Evolutionary conservation across 306 rosid species (phyloP), one percentile per base, ranked within the genome.

Genomic region (Styphnolobium japonicum): DNA sequence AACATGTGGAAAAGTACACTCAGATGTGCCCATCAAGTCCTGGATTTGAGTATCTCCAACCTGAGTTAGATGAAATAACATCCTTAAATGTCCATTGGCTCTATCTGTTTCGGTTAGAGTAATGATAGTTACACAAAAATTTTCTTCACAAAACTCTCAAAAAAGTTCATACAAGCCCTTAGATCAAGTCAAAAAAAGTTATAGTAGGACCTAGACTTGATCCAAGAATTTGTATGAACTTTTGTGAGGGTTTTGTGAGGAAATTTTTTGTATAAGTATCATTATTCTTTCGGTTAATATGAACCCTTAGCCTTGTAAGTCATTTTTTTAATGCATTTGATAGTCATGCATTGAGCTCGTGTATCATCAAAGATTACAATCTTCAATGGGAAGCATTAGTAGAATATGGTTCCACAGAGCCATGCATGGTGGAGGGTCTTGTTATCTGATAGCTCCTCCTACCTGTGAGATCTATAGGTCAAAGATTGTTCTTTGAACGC

Each of bases 401-500:
- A 76, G 73, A 71, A 60, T 75, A 79, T 75, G 78, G 74, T 48
- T 69, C 71, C 74, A 63, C 55, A 42, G 18, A 31, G 21, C 55
- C 57, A 68, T 71, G 79, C 73, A 80, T 83, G 89, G 87, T 85
- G 84, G 83, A 62, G 60, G 85, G 87, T 87, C 90, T 77, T 31
- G 76, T 61, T 79, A 39, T 67, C 63, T 31, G 86, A 86, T 73
- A 83, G 86, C 77, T 71, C 77, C 73, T 65, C 75, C 79, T 86
- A 83, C 86, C 90, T 86, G 81, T 51, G 85, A 85, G 81, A 88
- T 90, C 95, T 86, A 34, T 71, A 65, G 88, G 95, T 90, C 91
- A 88, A 88, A 88, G 95, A 90, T 88, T 69, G 76, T 85, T 42
- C 55, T 71, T 88, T 87, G 92, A 82, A 82, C 12, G 27, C 39